These are phyloP conservation scores for Fraxinus excelsior DNA, from an alignment of 257 asterid species.

Conservation along the genomic window DNA sequence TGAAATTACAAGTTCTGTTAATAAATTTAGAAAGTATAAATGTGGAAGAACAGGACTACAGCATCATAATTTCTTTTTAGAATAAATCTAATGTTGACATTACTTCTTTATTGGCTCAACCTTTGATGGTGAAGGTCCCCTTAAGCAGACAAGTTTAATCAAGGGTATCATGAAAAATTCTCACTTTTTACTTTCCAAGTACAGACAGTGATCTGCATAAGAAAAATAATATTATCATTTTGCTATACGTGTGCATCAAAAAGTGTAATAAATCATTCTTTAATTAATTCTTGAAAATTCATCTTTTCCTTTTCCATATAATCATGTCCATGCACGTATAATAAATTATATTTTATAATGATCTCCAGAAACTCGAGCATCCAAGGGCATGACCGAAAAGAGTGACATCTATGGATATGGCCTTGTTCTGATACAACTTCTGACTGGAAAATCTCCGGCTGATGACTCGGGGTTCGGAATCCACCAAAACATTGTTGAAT, in stretches of 20 bases:
- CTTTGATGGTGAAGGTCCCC: slow-evolving; percentile 5
- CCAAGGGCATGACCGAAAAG: slow-evolving; percentile 41
- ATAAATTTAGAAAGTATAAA: too few species aligned
- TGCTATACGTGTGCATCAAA: neutral
- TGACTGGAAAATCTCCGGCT: slow-evolving; percentile 67
- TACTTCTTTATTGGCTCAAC: slow-evolving; percentile 2
- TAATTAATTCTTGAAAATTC: neutral
- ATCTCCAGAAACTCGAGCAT: slow-evolving; percentile 42
- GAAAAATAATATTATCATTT: slow-evolving; percentile 20
- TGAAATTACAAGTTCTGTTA: neutral
- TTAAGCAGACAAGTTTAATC: slow-evolving; percentile 21
- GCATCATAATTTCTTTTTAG: neutral
- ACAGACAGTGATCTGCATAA: slow-evolving; percentile 12
- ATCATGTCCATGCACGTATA: slow-evolving; percentile 45
- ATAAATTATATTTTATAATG: neutral
- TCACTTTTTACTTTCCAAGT: slow-evolving; percentile 25
- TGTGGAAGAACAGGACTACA: neutral
- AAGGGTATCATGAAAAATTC: slow-evolving; percentile 19
- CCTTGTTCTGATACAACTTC: slow-evolving; percentile 59
- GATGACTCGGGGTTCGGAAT: slow-evolving; percentile 50
- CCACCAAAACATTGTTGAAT: slow-evolving; percentile 56
- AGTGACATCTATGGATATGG: slow-evolving; percentile 69
- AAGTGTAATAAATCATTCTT: slow-evolving; percentile 24
- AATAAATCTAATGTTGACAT: neutral
- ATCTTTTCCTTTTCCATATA: slow-evolving; percentile 15